Evolutionary conservation across 148 eudicot genomes (phyloP), one percentile per base, ranked within the genome.

Genomic region (Silene latifolia): DNA sequence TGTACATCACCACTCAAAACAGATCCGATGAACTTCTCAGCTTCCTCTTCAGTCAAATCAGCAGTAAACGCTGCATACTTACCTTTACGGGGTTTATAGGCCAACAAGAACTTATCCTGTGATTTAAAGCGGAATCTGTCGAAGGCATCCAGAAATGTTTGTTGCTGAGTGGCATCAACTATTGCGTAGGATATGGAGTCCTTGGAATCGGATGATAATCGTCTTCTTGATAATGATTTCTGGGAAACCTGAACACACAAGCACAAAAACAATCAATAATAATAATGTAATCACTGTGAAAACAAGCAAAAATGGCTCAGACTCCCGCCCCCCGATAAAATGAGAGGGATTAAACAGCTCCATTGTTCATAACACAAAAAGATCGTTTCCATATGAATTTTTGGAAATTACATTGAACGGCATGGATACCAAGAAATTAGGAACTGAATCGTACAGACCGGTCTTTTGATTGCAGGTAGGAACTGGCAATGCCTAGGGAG

Each of bases 1-100:
- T 85, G 89, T 76, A 90, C 91, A 71, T 92, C 97, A 11, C 98
- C 98, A 76, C 85, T 92, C 3, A 94, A 88, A 29, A 94, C 91
- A 0, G 97, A 87, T 79, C 93, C 73, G 23, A 94, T 80, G 76
- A 94, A 94, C 56, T 62, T 86, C 83, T 89, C 97, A 0, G 80
- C 88, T 74, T 86, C 91, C 82, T 92, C 98, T 53, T 66, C 47
- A 39, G 85, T 84, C 23, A 86, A 14, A 69, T 85, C 86, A 9
- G 83, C 91, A 0, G 73, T 66, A 57, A 75, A 86, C 2, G 82
- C 78, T 2, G 97, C 92, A 73, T 85, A 92, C 86, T 84, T 94
- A 57, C 83, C 87, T 83, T 72, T 92, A 20, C 87, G 84, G 3
- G 96, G 96, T 73, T 94, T 94, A 84, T 90, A 94, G 8, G 98